Base-by-base conservation (phyloP, 1,284 basidiomycete genomes). In the Cryptococcus maquisensis region DNA sequence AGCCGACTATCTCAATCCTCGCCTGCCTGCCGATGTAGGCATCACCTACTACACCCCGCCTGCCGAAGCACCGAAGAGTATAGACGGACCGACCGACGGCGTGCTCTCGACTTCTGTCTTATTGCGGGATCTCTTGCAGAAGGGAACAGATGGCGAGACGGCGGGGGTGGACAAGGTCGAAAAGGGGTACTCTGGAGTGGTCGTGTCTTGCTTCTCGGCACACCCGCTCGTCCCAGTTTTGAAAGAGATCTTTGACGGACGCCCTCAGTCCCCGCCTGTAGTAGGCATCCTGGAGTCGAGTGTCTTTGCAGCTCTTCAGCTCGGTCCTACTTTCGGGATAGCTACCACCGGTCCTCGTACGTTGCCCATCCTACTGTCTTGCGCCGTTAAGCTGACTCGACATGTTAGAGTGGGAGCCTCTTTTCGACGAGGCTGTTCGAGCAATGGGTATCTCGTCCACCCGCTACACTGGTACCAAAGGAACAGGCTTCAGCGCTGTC, bases 401-500 rank as follows among this genome's bases (percentile, higher is more conserved):
- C 26, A 9, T 4, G 4, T 6, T 37, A 59, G 58, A 56, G 47
- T 60, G 58, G 58, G 58, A 60, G 36, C 39, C 58, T 3, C 28
- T 57, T 1, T 60, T 60, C 40, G 58, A 60, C 26, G 32, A 54
- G 52, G 58, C 47, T 8, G 52, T 57, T 8, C 43, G 47, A n/a
- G 13, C 51, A 18, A 32, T 60, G 21, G 52, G 51, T 2, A 52
- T 60, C 26, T 38, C 44, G 4, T 40, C 28, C 5, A 24, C 23
- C 23, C 38, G 55, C 38, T 60, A 60, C 39, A 50, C 55, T 7
- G 58, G 58, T 26, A 60, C 58, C 10, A 56, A 51, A 52, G 58
- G 58, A 3, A 57, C 58, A 42, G 58, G 58, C 18, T 60, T 60
- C 52, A 56, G 54, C 38, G 58, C 58, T 10, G 46, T 60, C 38